Evolutionary conservation across 1,284 basidiomycete species (phyloP).

Genomic region (Ceratobasidium sp.): DNA sequence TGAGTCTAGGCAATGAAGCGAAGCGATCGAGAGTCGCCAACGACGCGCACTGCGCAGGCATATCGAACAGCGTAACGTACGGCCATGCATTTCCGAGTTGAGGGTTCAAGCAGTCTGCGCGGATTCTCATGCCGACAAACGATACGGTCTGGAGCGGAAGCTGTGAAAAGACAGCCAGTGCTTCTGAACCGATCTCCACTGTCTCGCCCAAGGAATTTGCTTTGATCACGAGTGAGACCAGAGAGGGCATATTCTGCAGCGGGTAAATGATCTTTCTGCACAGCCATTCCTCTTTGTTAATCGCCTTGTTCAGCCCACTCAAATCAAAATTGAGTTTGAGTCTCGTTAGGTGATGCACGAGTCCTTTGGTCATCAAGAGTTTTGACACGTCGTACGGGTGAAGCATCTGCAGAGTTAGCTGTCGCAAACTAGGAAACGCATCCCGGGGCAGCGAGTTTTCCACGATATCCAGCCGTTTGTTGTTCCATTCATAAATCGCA

Average conservation of each 20-base stretch:
- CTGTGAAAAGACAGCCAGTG: background rate
- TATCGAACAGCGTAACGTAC: background rate
- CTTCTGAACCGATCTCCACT: background rate
- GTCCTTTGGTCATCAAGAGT: no score
- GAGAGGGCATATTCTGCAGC: background rate
- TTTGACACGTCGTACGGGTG: no score
- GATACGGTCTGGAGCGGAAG: background rate
- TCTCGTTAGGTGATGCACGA: no score
- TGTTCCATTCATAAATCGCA: background rate
- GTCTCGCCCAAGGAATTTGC: background rate
- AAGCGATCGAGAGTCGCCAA: background rate
- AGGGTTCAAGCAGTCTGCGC: no score
- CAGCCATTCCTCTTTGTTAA: no score
- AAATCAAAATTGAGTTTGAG: no score
- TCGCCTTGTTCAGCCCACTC: no score
- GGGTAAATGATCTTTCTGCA: no score
- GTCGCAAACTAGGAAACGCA: background rate
- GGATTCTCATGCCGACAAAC: background rate
- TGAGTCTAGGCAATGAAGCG: background rate
- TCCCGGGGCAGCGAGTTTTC: background rate
- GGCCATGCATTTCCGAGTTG: background rate
- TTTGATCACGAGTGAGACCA: background rate
- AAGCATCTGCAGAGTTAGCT: background rate
- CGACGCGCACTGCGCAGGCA: background rate
- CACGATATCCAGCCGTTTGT: background rate